phyloP scores from a whole-genome alignment of 805 yeast genomes.

The Metschnikowia anglica region DNA sequence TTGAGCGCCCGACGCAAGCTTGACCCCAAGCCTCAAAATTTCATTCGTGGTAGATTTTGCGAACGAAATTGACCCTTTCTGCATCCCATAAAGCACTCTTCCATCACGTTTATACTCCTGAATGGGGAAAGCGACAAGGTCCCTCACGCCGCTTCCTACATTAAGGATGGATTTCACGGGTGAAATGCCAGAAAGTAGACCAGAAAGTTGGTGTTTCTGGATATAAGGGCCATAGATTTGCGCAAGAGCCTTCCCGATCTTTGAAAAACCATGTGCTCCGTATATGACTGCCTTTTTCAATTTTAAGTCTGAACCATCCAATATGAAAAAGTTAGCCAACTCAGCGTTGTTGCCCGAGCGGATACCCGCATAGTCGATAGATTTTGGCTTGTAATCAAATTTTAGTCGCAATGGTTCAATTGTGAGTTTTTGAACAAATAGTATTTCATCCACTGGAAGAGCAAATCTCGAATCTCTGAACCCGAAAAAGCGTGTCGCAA shows the following conservation, averaged over 20 bases:
- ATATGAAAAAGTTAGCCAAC: slow-evolving; percentile 80
- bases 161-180: slow-evolving; percentile 76
- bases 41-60: slow-evolving; percentile 80
- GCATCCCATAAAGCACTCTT: slow-evolving; percentile 62
- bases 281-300: slow-evolving; percentile 61
- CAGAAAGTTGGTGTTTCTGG: slow-evolving; percentile 73
- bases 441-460: slow-evolving; percentile 61
- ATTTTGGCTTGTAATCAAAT: slow-evolving; percentile 90
- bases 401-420: slow-evolving; percentile 60
- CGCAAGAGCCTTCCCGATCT: slow-evolving; percentile 54
- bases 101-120: slow-evolving; percentile 76
- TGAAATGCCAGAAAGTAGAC: slow-evolving; percentile 79
- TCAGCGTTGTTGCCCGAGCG: slow-evolving; percentile 85
- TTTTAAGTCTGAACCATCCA: slow-evolving; percentile 79
- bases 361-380: slow-evolving; percentile 78
- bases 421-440: slow-evolving; percentile 67
- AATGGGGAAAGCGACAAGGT: slow-evolving; percentile 69
- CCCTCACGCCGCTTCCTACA: slow-evolving; percentile 75
- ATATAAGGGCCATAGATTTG: slow-evolving; percentile 89
- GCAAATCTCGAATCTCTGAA: slow-evolving; percentile 72
- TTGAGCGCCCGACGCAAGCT: slow-evolving; percentile 86
- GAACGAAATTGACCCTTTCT: slow-evolving; percentile 72
- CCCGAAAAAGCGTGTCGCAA: slow-evolving; percentile 73
- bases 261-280: slow-evolving; percentile 76
- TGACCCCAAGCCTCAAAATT: slow-evolving; percentile 76